These are phyloP conservation scores for Zizania latifolia DNA, from an alignment of 176 grass and related monocot species.

Conservation along the genomic window DNA sequence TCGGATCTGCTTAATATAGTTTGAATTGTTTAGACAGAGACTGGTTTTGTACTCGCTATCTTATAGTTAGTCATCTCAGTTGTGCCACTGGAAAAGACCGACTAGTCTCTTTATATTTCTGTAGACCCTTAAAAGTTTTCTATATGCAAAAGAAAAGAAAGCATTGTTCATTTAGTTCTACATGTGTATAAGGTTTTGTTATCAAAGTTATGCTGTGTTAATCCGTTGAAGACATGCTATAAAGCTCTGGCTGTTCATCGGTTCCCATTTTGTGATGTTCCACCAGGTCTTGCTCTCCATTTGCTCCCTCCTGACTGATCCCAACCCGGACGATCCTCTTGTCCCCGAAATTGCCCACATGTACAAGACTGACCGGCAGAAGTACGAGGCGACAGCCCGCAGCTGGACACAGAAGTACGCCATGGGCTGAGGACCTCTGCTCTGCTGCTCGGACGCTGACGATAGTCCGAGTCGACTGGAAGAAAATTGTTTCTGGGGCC, in stretches of 20 bases:
- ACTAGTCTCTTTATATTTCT: not conserved
- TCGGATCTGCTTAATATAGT: not conserved
- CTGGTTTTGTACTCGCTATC: not conserved
- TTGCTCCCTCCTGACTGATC: slow-evolving; percentile 61
- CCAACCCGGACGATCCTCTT: slow-evolving; percentile 68
- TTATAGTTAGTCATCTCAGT: not conserved
- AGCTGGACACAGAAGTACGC: slow-evolving; percentile 76
- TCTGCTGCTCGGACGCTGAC: not conserved
- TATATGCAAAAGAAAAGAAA: not conserved
- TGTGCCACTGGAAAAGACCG: not conserved
- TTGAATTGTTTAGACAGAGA: not conserved
- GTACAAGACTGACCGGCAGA: slow-evolving; percentile 57
- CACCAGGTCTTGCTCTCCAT: slow-evolving; percentile 69
- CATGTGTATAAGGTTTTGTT: not conserved
- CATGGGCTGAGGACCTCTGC: not conserved
- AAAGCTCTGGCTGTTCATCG: not conserved
- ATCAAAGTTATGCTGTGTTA: too few species aligned
- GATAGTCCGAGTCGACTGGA: not conserved
- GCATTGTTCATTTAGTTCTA: not conserved
- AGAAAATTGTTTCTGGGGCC: slow-evolving; percentile 27
- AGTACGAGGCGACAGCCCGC: slow-evolving; percentile 58
- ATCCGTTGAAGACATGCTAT: not conserved
- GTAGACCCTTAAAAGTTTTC: too few species aligned
- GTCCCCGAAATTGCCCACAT: slow-evolving; percentile 70
- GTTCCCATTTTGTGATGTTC: too few species aligned